These are phyloP conservation scores for Melocanna baccifera DNA, from an alignment of 176 grass and related monocot species.

Conservation along the genomic window DNA sequence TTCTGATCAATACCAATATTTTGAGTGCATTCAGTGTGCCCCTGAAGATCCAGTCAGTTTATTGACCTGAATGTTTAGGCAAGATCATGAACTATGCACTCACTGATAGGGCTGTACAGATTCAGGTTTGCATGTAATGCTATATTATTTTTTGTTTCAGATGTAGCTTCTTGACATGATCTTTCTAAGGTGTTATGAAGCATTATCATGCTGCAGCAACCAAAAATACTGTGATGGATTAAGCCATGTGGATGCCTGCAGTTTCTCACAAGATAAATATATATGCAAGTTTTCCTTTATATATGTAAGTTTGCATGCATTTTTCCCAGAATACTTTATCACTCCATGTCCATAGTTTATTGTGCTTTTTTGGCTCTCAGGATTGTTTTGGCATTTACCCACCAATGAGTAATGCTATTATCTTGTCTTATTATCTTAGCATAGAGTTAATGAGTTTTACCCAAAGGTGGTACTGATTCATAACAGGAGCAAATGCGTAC, in stretches of 20 bases:
- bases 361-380: not conserved
- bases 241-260: not conserved
- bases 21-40: not conserved
- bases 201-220: not conserved
- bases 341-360: not conserved
- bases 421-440: not conserved
- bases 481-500: not conserved
- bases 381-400: not conserved
- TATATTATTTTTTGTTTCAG: not conserved
- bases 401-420: not conserved
- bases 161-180: not conserved
- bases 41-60: not conserved
- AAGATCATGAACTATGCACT: not conserved
- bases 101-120: not conserved
- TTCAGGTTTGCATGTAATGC: conserved; percentile 4
- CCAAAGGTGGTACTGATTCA: not conserved
- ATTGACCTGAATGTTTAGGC: not conserved
- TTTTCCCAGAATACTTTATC: not conserved
- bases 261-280: not conserved
- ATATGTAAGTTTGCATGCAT: not conserved
- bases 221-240: not conserved
- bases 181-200: not conserved
- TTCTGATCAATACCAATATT: not conserved
- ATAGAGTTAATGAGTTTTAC: not conserved
- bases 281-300: not conserved